Conservation (phyloP, 1,284 basidiomycete species). For the Sanghuangporus sanghuang region DNA sequence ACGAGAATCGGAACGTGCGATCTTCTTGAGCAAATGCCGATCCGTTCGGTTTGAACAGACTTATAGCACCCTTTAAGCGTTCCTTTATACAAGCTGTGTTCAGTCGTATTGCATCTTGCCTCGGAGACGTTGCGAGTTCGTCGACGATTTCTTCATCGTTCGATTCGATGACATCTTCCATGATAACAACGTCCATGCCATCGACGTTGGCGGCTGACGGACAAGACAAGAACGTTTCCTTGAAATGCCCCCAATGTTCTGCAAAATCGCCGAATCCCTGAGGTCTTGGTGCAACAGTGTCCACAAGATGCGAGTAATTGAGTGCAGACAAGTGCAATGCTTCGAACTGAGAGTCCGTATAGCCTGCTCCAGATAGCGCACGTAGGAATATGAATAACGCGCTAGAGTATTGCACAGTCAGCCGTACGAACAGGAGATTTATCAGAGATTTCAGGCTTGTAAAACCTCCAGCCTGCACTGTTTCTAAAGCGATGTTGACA, state of each 20-base stretch:
- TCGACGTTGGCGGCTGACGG: not conserved
- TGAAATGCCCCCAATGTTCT: conserved; percentile 9
- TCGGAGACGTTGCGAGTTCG: not conserved
- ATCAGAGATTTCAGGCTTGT: not conserved
- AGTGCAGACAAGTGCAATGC: not conserved
- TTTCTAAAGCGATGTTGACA: not conserved
- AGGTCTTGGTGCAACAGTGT: not conserved
- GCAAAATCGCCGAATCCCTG: conserved; percentile 1
- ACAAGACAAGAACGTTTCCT: conserved; percentile 6
- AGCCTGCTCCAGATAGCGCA: conserved; percentile 12
- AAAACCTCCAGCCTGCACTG: not conserved
- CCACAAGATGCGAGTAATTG: not conserved
- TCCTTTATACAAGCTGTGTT: conserved; percentile 1
- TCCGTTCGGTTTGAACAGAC: not conserved
- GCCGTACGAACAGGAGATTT: not conserved
- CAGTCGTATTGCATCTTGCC: not conserved
- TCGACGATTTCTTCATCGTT: not conserved
- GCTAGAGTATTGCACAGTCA: not conserved
- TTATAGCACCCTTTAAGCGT: conserved; percentile 1
- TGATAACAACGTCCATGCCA: not conserved
- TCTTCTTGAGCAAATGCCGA: conserved; percentile 2
- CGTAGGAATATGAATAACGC: conserved; percentile 14
- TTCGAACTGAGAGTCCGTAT: not conserved
- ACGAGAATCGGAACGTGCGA: conserved; percentile 4
- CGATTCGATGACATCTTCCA: not conserved